A percentile compares a stretch with the other conserved stretches of the same genome.
phyloP scores from a whole-genome alignment of 2,329 filamentous ascomycete genomes.

The Ploettnerulaceae sp. region DNA sequence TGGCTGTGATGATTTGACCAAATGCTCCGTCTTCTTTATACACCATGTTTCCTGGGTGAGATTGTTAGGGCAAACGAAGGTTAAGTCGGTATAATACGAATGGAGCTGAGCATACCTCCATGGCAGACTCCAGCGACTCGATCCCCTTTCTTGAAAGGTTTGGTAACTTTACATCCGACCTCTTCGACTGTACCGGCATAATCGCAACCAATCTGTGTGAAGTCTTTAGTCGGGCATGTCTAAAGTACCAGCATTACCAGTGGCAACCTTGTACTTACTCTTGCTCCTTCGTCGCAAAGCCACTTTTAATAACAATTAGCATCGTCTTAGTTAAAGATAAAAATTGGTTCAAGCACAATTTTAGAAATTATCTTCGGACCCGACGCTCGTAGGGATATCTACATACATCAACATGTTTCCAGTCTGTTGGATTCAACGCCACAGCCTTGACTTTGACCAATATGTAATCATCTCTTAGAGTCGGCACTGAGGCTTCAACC shows the following conservation, averaged over 20 bases:
- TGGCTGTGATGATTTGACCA: constrained; percentile 28
- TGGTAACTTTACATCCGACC: constrained; percentile 41
- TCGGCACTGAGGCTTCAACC: constrained; percentile 26
- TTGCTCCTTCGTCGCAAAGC: constrained; percentile 21
- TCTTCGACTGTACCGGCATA: constrained; percentile 44
- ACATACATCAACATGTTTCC: constrained; percentile 32
- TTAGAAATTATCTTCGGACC: too few relatives aligned
- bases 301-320: too few relatives aligned
- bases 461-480: constrained; percentile 33
- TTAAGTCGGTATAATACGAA: not conserved
- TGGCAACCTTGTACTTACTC: constrained; percentile 10
- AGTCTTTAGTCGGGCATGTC: too few relatives aligned
- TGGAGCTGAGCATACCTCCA: constrained; percentile 28
- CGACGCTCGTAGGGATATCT: too few relatives aligned
- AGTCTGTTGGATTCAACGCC: constrained; percentile 33
- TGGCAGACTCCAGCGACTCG: constrained; percentile 41
- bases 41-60: constrained; percentile 28
- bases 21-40: constrained; percentile 41
- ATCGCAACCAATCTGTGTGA: constrained; percentile 43
- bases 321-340: too few relatives aligned
- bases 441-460: constrained; percentile 30
- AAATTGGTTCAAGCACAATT: too few relatives aligned
- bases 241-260: not conserved
- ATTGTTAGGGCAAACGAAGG: not conserved
- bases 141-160: constrained; percentile 44